These are phyloP conservation scores for Suillus variegatus DNA, from an alignment of 768 basidiomycete genomes.

Conservation along the genomic window DNA sequence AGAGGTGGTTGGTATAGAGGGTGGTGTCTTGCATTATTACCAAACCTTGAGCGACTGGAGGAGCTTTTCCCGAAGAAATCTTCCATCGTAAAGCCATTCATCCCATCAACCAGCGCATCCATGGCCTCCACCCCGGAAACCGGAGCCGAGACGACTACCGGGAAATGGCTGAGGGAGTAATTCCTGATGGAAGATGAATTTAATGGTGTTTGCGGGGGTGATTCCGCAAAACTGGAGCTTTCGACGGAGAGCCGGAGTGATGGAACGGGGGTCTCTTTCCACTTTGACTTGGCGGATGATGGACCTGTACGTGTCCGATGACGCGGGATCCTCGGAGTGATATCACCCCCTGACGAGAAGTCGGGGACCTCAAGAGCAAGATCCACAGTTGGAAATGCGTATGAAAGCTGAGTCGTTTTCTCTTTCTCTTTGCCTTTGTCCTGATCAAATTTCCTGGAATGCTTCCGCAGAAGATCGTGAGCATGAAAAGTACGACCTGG, in stretches of 20 bases:
- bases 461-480: conserved; percentile 19
- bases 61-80: conserved; percentile 47
- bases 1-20: conserved; percentile 82
- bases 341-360: conserved; percentile 25
- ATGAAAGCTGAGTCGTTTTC: conserved; percentile 22
- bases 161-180: conserved; percentile 44
- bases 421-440: conserved; percentile 28
- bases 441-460: conserved; percentile 27
- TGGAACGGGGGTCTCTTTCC: conserved; percentile 49
- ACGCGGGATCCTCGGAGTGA: conserved; percentile 44
- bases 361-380: conserved; percentile 26
- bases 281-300: conserved; percentile 41
- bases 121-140: conserved; percentile 80
- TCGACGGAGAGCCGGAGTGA: conserved; percentile 60
- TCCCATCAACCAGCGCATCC: conserved; percentile 87
- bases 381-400: conserved; percentile 30
- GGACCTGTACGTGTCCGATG: conserved; percentile 62
- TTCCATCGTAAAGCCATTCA: conserved; percentile 71
- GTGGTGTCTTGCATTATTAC: conserved; percentile 63
- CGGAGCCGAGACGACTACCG: conserved; percentile 75
- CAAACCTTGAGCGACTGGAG: conserved; percentile 53
- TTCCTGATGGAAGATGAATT: conserved; percentile 37
- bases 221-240: conserved; percentile 70
- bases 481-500: conserved; percentile 29
- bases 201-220: conserved; percentile 70